Conservation (phyloP, 495 filamentous ascomycete species). For the Annulohypoxylon maeteangense region DNA sequence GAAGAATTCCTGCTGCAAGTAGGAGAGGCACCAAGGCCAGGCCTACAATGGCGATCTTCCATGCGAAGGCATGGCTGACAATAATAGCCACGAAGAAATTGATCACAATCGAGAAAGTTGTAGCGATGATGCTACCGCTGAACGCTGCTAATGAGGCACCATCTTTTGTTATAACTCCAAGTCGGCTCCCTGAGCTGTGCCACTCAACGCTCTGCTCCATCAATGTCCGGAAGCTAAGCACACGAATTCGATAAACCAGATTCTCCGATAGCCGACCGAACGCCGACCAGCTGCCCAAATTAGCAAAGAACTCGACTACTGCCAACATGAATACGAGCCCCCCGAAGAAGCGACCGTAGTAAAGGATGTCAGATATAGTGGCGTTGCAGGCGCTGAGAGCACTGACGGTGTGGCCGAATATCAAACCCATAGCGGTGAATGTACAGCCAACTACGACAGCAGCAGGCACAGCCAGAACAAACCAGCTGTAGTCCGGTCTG, state of each 20-base stretch:
- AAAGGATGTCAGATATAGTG: constrained; percentile 21
- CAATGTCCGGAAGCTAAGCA: constrained; percentile 62
- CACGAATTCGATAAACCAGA: constrained; percentile 60
- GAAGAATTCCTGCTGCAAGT: constrained; percentile 62
- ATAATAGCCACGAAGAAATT: constrained; percentile 60
- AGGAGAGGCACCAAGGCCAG: constrained; percentile 63
- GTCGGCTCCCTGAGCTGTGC: constrained; percentile 62
- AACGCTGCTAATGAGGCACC: constrained; percentile 61
- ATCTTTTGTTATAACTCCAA: constrained; percentile 63
- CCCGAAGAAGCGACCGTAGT: constrained; percentile 58
- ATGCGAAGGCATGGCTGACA: constrained; percentile 68
- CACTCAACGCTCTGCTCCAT: constrained; percentile 66
- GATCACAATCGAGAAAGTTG: constrained; percentile 54
- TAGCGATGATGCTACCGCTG: constrained; percentile 50
- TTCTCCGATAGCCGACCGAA: constrained; percentile 66
- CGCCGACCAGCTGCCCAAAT: constrained; percentile 59
- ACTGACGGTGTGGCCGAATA: constrained; percentile 58
- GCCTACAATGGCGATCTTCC: constrained; percentile 68
- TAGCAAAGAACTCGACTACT: constrained; percentile 63
- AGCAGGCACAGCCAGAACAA: constrained; percentile 20
- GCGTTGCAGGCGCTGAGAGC: constrained; percentile 22
- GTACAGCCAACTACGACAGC: constrained; percentile 52
- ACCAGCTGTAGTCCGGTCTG: constrained; percentile 28
- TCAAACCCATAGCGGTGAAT: constrained; percentile 53
- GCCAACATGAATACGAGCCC: constrained; percentile 68